Conservation (phyloP, 1,139 yeast genomes). For the Hyphopichia pseudoburtonii region DNA sequence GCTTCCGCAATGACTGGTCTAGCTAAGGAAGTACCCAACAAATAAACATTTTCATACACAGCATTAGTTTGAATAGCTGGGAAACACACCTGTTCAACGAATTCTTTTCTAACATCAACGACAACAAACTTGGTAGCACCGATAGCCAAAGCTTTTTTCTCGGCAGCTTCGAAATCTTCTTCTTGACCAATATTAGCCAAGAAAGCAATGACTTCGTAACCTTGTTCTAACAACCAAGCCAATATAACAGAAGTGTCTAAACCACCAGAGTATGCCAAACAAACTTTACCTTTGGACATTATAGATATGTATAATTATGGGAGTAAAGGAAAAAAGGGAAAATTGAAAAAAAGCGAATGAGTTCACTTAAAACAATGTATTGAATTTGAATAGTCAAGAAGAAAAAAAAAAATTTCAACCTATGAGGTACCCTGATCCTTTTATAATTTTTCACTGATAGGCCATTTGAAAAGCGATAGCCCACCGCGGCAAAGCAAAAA, state of each 20-base stretch:
- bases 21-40: slow-evolving; percentile 95
- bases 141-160: slow-evolving; percentile 90
- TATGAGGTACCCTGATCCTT: slow-evolving; percentile 17
- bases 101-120: slow-evolving; percentile 92
- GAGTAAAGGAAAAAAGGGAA: too few species aligned
- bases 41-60: slow-evolving; percentile 93
- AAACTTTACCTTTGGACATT: slow-evolving; percentile 97
- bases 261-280: slow-evolving; percentile 99
- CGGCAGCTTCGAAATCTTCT: slow-evolving; percentile 97
- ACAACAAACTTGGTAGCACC: slow-evolving; percentile 96
- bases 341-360: too few species aligned
- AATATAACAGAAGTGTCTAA: slow-evolving; percentile 95
- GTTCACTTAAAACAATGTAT: too few species aligned
- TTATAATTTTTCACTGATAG: slow-evolving; percentile 17
- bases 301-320: slow-evolving; percentile 6
- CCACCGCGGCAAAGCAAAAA: slow-evolving; percentile 23
- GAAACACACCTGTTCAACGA: slow-evolving; percentile 87
- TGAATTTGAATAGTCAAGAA: too few species aligned
- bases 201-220: slow-evolving; percentile 96
- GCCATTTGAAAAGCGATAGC: slow-evolving; percentile 23
- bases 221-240: slow-evolving; percentile 97
- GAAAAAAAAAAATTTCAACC: too few species aligned
- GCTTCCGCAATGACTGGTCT: slow-evolving; percentile 99
- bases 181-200: slow-evolving; percentile 98
- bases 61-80: slow-evolving; percentile 98